Conservation (phyloP, 495 filamentous ascomycete species). For the Amphirosellinia nigrospora region DNA sequence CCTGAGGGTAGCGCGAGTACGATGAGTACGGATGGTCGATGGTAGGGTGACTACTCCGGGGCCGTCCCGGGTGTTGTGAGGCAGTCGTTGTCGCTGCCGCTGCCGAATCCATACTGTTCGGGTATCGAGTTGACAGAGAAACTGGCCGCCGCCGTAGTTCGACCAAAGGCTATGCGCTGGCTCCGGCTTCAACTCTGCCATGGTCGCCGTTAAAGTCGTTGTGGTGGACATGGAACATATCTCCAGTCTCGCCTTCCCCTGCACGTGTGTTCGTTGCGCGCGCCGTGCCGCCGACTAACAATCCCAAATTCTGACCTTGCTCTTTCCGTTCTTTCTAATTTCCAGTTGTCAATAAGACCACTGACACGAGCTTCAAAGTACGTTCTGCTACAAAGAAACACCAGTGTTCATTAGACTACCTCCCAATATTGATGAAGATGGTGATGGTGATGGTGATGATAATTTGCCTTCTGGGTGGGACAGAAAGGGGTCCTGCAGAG, state of each 20-base stretch:
- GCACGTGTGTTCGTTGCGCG: constrained; percentile 25
- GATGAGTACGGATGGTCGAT: constrained; percentile 52
- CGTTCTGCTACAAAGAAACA: neutral
- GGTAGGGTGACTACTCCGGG: constrained; percentile 46
- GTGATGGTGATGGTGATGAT: constrained; percentile 15
- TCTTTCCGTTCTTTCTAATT: constrained; percentile 4
- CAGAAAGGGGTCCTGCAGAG: constrained; percentile 35
- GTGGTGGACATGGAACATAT: constrained; percentile 59
- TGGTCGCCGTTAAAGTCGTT: constrained; percentile 59
- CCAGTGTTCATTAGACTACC: constrained; percentile 11
- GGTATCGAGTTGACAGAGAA: constrained; percentile 53
- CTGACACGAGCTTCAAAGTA: constrained; percentile 6
- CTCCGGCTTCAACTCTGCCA: constrained; percentile 62
- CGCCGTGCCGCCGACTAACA: constrained; percentile 34
- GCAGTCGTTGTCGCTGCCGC: constrained; percentile 44
- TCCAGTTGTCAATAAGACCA: constrained; percentile 17
- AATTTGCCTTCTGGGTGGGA: constrained; percentile 24
- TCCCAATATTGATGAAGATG: constrained; percentile 8
- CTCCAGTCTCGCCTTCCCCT: constrained; percentile 33
- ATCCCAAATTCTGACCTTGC: constrained; percentile 9
- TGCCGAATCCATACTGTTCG: constrained; percentile 51
- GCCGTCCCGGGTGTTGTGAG: constrained; percentile 52
- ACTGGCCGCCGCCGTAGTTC: constrained; percentile 56
- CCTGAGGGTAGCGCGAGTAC: constrained; percentile 49
- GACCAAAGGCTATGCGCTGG: constrained; percentile 57